These are phyloP conservation scores for Puccinia horiana DNA, from an alignment of 1,284 basidiomycete species.

Conservation along the genomic window DNA sequence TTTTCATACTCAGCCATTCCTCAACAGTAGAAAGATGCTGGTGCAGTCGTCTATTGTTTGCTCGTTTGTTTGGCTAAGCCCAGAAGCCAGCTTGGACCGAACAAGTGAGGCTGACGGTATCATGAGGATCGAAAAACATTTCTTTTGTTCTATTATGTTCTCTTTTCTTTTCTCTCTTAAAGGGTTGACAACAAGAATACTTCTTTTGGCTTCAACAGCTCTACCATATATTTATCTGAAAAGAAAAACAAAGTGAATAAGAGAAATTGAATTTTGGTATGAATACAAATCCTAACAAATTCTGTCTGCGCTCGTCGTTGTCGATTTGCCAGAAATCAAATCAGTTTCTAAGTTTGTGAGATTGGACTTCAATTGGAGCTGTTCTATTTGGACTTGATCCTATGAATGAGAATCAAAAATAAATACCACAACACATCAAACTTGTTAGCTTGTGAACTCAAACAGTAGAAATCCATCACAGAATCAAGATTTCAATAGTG, in stretches of 20 bases:
- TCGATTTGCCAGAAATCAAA: slow-evolving; percentile 16
- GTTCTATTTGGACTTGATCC: slow-evolving; percentile 39
- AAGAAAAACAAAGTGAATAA: neutral
- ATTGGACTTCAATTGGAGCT: slow-evolving; percentile 30
- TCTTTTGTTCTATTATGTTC: too few relatives aligned
- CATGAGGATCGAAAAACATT: too few relatives aligned
- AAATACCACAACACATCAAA: neutral
- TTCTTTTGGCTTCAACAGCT: neutral
- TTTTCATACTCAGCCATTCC: too few relatives aligned
- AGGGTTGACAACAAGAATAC: neutral
- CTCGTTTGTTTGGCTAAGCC: too few relatives aligned
- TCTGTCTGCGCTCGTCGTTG: neutral
- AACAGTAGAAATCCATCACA: neutral
- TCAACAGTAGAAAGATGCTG: too few relatives aligned
- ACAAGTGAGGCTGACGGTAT: too few relatives aligned
- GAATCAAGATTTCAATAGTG: neutral
- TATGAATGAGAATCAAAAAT: neutral
- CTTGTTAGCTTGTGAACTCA: neutral
- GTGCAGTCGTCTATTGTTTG: too few relatives aligned
- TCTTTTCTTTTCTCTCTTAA: neutral
- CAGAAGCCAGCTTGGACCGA: too few relatives aligned
- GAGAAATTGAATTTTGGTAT: neutral
- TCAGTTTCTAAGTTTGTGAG: slow-evolving; percentile 35
- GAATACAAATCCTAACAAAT: slow-evolving; percentile 11
- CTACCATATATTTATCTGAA: neutral